Evolutionary conservation across 768 basidiomycete species (phyloP).

Genomic region (Xerocomellus dryophilus): DNA sequence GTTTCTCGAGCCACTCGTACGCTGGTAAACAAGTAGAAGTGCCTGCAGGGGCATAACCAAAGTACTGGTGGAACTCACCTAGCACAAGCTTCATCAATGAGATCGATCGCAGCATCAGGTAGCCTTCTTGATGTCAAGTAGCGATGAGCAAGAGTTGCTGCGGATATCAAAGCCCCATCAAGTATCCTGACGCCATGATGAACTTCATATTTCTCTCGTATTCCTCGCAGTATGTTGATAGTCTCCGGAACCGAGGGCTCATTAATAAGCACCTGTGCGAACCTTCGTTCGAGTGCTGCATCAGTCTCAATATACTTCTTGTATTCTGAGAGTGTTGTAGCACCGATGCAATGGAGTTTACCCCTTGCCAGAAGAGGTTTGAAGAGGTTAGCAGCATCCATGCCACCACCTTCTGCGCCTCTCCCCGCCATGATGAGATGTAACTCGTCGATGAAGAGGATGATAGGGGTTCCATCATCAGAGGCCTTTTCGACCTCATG

Average conservation of each 20-base stretch:
- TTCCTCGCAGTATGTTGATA: slow-evolving; percentile 90
- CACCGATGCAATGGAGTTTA: slow-evolving; percentile 76
- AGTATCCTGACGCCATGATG: slow-evolving; percentile 88
- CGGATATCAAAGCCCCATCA: slow-evolving; percentile 84
- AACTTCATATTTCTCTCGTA: slow-evolving; percentile 91
- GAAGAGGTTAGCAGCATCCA: slow-evolving; percentile 92
- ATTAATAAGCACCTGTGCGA: slow-evolving; percentile 90
- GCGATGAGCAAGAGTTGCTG: slow-evolving; percentile 89
- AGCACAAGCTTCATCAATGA: slow-evolving; percentile 90
- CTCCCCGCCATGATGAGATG: slow-evolving; percentile 93
- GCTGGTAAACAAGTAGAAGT: slow-evolving; percentile 36
- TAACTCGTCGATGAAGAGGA: slow-evolving; percentile 93
- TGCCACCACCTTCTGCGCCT: slow-evolving; percentile 79
- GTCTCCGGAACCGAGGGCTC: slow-evolving; percentile 89
- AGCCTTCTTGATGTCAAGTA: slow-evolving; percentile 81
- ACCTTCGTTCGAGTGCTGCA: slow-evolving; percentile 85
- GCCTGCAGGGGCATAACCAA: neutral
- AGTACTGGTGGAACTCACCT: slow-evolving; percentile 46
- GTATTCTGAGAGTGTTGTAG: slow-evolving; percentile 91
- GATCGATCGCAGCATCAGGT: slow-evolving; percentile 86
- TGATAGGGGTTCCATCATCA: slow-evolving; percentile 73
- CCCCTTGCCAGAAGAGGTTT: slow-evolving; percentile 90
- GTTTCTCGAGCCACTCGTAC: slow-evolving; percentile 93
- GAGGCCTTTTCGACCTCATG: slow-evolving; percentile 90
- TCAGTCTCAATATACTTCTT: slow-evolving; percentile 92